Evolutionary conservation across 2,329 filamentous ascomycete genomes (phyloP).

Genomic region (Teratosphaeria gauchensis): DNA sequence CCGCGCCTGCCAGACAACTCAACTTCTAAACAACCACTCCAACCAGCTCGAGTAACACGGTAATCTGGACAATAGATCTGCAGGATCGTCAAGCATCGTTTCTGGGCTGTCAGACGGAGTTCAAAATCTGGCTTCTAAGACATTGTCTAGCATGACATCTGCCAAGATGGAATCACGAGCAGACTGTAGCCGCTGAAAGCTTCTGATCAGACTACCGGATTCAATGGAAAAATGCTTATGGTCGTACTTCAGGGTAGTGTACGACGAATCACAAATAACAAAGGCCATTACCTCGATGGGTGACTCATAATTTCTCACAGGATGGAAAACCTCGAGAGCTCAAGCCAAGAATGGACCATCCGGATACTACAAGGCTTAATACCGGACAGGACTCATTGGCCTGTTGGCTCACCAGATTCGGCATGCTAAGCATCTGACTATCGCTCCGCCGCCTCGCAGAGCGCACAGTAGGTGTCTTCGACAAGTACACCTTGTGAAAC

Average conservation of each 20-base stretch:
- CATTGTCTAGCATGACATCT: not conserved
- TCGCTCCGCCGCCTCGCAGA: not conserved
- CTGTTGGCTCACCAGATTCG: too few species aligned
- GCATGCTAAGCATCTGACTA: not conserved
- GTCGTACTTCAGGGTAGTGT: not conserved
- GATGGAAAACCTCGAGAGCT: not conserved
- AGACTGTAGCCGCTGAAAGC: not conserved
- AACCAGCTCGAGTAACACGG: not conserved
- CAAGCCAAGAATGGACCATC: not conserved
- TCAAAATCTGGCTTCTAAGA: too few species aligned
- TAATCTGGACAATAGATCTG: too few species aligned
- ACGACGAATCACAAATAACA: too few species aligned
- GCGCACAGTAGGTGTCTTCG: too few species aligned
- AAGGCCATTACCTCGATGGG: too few species aligned
- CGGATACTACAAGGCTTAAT: not conserved
- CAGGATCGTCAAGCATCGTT: too few species aligned
- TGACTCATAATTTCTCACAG: too few species aligned
- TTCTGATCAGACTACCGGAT: not conserved
- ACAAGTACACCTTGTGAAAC: too few species aligned
- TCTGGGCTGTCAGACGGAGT: too few species aligned
- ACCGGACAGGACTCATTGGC: not conserved
- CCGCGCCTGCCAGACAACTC: too few species aligned
- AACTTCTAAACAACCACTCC: not conserved
- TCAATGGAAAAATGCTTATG: not conserved
- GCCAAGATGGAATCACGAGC: too few species aligned